These are phyloP conservation scores for Agrocybe chaxingu DNA, from an alignment of 768 basidiomycete genomes.

Conservation along the genomic window DNA sequence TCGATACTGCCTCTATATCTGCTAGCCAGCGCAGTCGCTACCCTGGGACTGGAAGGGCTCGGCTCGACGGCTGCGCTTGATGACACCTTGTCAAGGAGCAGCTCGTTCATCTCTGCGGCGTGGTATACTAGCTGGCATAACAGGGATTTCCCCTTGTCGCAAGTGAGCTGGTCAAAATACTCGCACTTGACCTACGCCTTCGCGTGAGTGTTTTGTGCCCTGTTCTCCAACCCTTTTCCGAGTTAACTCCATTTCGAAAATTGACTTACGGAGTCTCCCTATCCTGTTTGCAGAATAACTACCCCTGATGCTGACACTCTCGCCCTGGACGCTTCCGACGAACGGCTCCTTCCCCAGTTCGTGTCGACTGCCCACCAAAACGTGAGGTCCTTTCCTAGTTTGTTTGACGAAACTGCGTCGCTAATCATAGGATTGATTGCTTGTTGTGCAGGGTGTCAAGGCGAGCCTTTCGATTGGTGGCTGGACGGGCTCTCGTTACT, in stretches of 20 bases:
- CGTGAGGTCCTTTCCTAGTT: conserved; percentile 21
- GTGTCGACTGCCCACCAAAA: conserved; percentile 42
- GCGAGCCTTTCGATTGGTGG: conserved; percentile 64
- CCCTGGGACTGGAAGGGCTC: conserved; percentile 10
- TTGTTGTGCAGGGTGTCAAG: conserved; percentile 41
- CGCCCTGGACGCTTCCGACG: conserved; percentile 40
- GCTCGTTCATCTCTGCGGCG: conserved; percentile 28
- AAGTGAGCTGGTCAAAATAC: conserved; percentile 50
- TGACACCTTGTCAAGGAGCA: conserved; percentile 8
- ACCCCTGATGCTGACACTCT: conserved; percentile 34
- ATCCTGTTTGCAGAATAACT: conserved; percentile 26
- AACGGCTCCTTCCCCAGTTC: conserved; percentile 48
- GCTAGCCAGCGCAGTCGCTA: conserved; percentile 7
- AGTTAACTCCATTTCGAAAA: not conserved
- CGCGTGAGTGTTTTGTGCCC: conserved; percentile 39
- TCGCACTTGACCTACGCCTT: conserved; percentile 59
- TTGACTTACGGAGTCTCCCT: not conserved
- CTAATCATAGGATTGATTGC: not conserved
- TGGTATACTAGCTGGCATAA: conserved; percentile 51
- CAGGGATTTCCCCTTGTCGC: conserved; percentile 36
- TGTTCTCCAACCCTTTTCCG: not conserved
- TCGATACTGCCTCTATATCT: conserved; percentile 10
- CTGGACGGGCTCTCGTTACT: conserved; percentile 63
- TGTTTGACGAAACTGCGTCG: not conserved
- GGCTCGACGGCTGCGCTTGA: conserved; percentile 1